These are phyloP conservation scores for Chenopodium quinoa DNA, from an alignment of 148 eudicot genomes.

Conservation along the genomic window DNA sequence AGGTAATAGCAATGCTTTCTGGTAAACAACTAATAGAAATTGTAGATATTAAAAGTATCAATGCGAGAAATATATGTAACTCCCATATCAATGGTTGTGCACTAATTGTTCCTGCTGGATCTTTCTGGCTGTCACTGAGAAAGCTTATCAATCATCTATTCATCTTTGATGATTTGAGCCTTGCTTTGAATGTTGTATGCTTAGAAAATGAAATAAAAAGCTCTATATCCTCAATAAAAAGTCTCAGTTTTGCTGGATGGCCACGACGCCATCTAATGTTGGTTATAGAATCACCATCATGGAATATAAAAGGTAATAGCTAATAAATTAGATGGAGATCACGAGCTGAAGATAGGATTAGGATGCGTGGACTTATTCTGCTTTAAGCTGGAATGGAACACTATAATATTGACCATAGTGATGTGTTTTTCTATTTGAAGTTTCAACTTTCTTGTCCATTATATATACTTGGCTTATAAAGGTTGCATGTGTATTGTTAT, in stretches of 20 bases:
- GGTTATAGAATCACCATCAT: background rate
- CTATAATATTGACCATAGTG: background rate
- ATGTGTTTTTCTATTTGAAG: background rate
- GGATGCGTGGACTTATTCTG: background rate
- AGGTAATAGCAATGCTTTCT: constrained; percentile 38
- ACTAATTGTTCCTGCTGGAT: background rate
- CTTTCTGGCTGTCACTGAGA: background rate
- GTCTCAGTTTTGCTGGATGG: background rate
- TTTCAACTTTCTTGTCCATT: background rate
- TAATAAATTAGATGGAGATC: background rate
- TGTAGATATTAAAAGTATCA: background rate
- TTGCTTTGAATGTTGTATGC: constrained; percentile 3
- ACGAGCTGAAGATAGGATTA: background rate
- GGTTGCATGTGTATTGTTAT: constrained; percentile 5
- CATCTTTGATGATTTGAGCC: background rate
- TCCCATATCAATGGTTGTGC: background rate
- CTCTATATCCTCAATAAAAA: background rate
- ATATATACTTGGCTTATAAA: background rate
- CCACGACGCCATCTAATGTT: background rate
- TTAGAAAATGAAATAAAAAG: background rate
- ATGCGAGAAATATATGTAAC: background rate
- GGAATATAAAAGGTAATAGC: background rate
- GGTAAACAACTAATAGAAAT: background rate
- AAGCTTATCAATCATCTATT: background rate
- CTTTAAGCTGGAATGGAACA: background rate